A percentile compares a stretch with the other conserved stretches of the same genome.
phyloP scores from a whole-genome alignment of 202 grass and related monocot genomes.

The Panicum hallii region DNA sequence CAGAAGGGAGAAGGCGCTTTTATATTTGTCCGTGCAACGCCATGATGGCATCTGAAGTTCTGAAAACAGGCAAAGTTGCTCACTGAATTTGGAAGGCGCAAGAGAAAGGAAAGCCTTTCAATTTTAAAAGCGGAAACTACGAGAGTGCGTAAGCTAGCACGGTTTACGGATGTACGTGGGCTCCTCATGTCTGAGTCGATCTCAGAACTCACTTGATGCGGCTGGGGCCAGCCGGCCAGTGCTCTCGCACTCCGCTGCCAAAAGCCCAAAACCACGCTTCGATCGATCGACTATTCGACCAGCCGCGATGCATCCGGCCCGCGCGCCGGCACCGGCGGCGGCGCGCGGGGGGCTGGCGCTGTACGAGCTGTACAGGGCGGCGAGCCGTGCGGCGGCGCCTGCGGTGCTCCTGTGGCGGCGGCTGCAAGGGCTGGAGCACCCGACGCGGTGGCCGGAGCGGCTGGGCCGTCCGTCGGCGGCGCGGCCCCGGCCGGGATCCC shows the following conservation, averaged over 20 bases:
- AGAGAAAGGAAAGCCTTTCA: background rate
- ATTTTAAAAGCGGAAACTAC: background rate
- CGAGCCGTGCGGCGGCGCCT: slow-evolving; percentile 58
- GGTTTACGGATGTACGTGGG: background rate
- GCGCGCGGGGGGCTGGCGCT: slow-evolving; percentile 45
- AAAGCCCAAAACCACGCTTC: background rate
- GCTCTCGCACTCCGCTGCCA: too few relatives aligned
- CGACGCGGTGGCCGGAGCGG: slow-evolving; percentile 62
- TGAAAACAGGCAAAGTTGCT: background rate
- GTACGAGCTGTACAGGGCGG: slow-evolving; percentile 68
- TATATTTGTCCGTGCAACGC: background rate
- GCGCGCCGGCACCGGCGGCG: slow-evolving; percentile 32
- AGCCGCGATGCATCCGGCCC: slow-evolving; percentile 39
- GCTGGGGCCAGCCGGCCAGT: background rate
- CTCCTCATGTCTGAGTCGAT: too few relatives aligned
- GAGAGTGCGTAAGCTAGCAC: accelerated
- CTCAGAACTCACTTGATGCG: background rate
- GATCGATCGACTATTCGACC: background rate
- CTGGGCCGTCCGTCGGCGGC: slow-evolving; percentile 60
- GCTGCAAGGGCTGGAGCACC: slow-evolving; percentile 69
- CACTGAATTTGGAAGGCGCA: background rate
- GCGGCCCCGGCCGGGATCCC: slow-evolving; percentile 53
- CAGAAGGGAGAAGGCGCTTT: too few relatives aligned
- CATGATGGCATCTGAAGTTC: background rate
- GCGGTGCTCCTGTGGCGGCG: slow-evolving; percentile 58